These are phyloP conservation scores for Leucocoprinus birnbaumii DNA, from an alignment of 768 basidiomycete species.

Conservation along the genomic window DNA sequence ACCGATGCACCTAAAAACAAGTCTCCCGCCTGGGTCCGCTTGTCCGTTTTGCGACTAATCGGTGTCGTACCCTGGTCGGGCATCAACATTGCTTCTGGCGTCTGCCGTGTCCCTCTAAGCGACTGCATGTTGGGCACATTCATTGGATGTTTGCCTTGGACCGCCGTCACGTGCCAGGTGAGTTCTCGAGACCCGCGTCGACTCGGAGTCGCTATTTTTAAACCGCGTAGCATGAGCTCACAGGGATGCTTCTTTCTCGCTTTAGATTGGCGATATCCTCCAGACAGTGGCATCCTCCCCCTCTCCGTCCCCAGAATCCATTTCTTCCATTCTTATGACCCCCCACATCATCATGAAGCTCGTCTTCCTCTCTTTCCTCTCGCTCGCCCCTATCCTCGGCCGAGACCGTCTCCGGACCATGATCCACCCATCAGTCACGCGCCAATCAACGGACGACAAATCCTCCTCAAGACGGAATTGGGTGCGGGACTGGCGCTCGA, in stretches of 20 bases:
- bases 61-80: slow-evolving; percentile 97
- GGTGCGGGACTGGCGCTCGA: slow-evolving; percentile 69
- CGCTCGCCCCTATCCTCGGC: slow-evolving; percentile 83
- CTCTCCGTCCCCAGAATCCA: slow-evolving; percentile 67
- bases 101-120: slow-evolving; percentile 72
- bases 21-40: slow-evolving; percentile 73
- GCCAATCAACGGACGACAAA: slow-evolving; percentile 21
- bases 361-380: slow-evolving; percentile 76
- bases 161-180: slow-evolving; percentile 88
- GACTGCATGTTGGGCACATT: slow-evolving; percentile 82
- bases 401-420: slow-evolving; percentile 62
- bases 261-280: slow-evolving; percentile 81
- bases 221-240: slow-evolving; percentile 14
- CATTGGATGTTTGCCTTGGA: slow-evolving; percentile 86
- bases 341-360: slow-evolving; percentile 85
- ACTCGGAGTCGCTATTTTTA: slow-evolving; percentile 12
- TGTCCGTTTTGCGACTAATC: slow-evolving; percentile 84
- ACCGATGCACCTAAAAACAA: slow-evolving; percentile 25
- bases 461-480: slow-evolving; percentile 47
- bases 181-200: slow-evolving; percentile 23
- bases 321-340: slow-evolving; percentile 83
- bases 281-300: slow-evolving; percentile 78
- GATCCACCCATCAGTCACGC: slow-evolving; percentile 33
- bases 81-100: slow-evolving; percentile 95
- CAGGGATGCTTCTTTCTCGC: slow-evolving; percentile 15